phyloP scores from a whole-genome alignment of 73 alveolate species.

The Paramecium tetraurelia region DNA sequence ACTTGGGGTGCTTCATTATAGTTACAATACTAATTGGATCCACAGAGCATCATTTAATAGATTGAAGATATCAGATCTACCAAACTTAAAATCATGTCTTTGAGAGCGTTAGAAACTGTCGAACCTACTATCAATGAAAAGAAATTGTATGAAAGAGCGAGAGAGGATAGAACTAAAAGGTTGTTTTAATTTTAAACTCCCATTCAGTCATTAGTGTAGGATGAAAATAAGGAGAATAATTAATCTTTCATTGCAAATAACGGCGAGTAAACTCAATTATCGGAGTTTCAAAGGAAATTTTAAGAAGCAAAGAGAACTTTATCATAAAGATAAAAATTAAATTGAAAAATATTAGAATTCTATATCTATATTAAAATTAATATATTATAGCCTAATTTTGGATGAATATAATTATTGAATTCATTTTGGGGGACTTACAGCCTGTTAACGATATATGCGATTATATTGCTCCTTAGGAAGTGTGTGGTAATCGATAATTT shows the following conservation, averaged over 20 bases:
- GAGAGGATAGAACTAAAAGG: conserved; percentile 52
- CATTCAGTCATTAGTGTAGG: conserved; percentile 51
- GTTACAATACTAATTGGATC: conserved; percentile 40
- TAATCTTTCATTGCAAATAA: background rate
- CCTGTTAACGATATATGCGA: background rate
- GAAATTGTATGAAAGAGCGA: conserved; percentile 37
- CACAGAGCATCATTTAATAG: conserved; percentile 32
- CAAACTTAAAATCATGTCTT: conserved; percentile 10
- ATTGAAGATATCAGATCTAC: conserved; percentile 47
- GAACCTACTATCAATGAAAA: conserved; percentile 48
- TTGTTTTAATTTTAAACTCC: conserved; percentile 32
- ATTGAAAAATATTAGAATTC: conserved; percentile 65
- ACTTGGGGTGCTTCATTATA: conserved; percentile 26
- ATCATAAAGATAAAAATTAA: conserved; percentile 33
- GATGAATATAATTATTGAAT: background rate
- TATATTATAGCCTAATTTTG: background rate
- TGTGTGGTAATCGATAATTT: conserved; percentile 39
- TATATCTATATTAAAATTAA: conserved; percentile 79
- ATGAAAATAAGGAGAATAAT: conserved; percentile 34
- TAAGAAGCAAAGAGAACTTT: conserved; percentile 42
- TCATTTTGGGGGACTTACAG: conserved; percentile 10
- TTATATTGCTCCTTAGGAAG: conserved; percentile 40
- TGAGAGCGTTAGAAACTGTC: conserved; percentile 56
- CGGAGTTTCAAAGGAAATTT: conserved; percentile 5
- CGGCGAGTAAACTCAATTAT: background rate